Base-by-base conservation (phyloP, 371 early-diverging fungal genomes). In the Lichtheimia corymbifera region DNA sequence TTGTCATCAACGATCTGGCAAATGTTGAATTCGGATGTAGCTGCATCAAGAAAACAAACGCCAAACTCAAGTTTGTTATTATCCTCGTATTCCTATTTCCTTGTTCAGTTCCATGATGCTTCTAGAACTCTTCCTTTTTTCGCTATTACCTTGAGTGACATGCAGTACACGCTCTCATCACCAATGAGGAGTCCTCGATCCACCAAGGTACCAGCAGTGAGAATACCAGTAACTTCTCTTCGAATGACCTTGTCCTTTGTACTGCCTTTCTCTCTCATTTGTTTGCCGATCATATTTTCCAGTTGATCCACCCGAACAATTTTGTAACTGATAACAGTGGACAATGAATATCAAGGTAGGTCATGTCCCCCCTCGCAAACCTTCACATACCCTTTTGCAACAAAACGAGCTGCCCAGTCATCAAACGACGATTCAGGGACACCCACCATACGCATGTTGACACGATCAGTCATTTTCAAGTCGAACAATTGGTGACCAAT, bases 361-460 rank as follows among this genome's bases (percentile, higher is more conserved):
- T n/a, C 27, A 51, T 28, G 7, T 7, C 14, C 40, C 4, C 14
- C 17, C 27, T 20, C 20, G 7, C 15, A 7, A 30, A 3, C 3
- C 2, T 13, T 2, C 20, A 67, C 64, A 35, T 91, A 92, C 28
- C 99, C 99, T 70, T 92, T 90, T 22, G 97, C 97, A 59, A 99
- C 86, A 71, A 99, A 99, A 75, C 97, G 93, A 0, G 92, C 83
- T 0, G 97, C 95, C 99, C 99, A 99, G 64, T 88, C 83, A 51
- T 99, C 98, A 67, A 99, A 97, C 4, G 91, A 86, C 42, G 82
- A 81, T 71, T 98, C 99, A 17, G 99, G 99, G 0, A 99, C 96
- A 9, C 99, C 99, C 0, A 94, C 97, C 99, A 99, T 99, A 43
- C 94, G 84, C 99, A 99, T 99, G 76, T 97, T 97, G 43, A 94